These are phyloP conservation scores for Microdochium bolleyi DNA, from an alignment of 2,329 filamentous ascomycete genomes.

Conservation along the genomic window DNA sequence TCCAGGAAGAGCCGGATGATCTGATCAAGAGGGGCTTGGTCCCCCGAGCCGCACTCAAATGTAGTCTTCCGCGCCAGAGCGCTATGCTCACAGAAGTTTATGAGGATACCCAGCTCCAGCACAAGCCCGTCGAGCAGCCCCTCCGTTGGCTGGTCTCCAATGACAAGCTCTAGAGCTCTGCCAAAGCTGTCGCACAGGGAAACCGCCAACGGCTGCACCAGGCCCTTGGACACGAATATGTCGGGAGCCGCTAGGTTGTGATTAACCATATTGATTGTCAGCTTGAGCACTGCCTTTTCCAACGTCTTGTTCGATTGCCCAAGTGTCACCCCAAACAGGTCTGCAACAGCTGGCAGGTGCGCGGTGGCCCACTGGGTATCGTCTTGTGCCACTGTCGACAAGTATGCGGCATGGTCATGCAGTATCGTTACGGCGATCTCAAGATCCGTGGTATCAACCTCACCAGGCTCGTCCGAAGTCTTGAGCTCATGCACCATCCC, in stretches of 20 bases:
- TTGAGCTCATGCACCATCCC: constrained; percentile 8
- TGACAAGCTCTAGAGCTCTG: constrained; percentile 36
- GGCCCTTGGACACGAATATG: constrained; percentile 54
- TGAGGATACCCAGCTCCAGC: constrained; percentile 72
- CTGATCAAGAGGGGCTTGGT: constrained; percentile 40
- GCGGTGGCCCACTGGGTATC: constrained; percentile 36
- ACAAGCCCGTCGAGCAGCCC: constrained; percentile 62
- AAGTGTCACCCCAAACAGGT: constrained; percentile 33
- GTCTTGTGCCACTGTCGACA: constrained; percentile 30
- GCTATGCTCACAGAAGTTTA: constrained; percentile 81
- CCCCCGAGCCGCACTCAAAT: constrained; percentile 28
- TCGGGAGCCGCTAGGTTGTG: constrained; percentile 63
- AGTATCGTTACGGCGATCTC: constrained; percentile 39
- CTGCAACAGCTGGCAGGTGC: constrained; percentile 44
- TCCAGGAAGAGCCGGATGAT: constrained; percentile 61
- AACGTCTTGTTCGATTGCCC: constrained; percentile 28
- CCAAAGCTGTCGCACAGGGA: constrained; percentile 45
- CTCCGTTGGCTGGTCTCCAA: constrained; percentile 37
- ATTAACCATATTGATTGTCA: constrained; percentile 82
- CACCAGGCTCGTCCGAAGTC: constrained; percentile 4
- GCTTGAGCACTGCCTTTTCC: constrained; percentile 48
- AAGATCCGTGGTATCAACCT: constrained; percentile 22
- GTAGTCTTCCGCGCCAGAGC: constrained; percentile 45
- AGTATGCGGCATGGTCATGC: constrained; percentile 43
- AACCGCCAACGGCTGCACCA: constrained; percentile 39